Conservation (phyloP, 2,329 filamentous ascomycete genomes). For the Diaporthe eres region DNA sequence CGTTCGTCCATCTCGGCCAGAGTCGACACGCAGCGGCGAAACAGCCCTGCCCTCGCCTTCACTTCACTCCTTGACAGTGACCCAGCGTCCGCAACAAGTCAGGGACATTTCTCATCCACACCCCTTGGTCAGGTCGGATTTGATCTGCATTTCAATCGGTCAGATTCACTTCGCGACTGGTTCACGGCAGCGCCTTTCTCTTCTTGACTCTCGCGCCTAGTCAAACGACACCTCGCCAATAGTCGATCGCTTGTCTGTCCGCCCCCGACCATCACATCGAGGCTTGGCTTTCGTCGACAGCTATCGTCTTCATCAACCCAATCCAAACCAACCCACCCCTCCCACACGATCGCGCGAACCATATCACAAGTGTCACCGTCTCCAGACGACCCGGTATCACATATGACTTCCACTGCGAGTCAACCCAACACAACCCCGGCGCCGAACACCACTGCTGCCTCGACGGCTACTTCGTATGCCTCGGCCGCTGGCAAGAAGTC, state of each 20-base stretch:
- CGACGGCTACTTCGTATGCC: constrained; percentile 73
- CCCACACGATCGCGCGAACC: constrained; percentile 39
- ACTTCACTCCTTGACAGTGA: constrained; percentile 36
- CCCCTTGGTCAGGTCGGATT: constrained; percentile 16
- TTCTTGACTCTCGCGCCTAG: constrained; percentile 25
- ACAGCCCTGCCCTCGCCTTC: constrained; percentile 25
- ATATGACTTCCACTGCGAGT: constrained; percentile 74
- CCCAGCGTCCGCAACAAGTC: constrained; percentile 24
- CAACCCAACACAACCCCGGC: constrained; percentile 69
- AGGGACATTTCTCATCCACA: constrained; percentile 21
- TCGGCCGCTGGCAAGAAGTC: constrained; percentile 77
- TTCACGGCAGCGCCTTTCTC: constrained; percentile 33
- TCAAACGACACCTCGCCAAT: constrained; percentile 21
- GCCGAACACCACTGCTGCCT: constrained; percentile 69
- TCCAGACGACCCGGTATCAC: constrained; percentile 49
- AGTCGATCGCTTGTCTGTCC: constrained; percentile 1
- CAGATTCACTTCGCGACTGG: constrained; percentile 34
- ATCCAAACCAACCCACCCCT: background rate
- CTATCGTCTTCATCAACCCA: constrained; percentile 12
- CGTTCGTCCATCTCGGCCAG: constrained; percentile 21
- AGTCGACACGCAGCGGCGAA: constrained; percentile 27
- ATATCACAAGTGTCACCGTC: constrained; percentile 34
- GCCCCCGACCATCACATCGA: constrained; percentile 17
- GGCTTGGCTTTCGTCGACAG: constrained; percentile 24
- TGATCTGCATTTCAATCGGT: constrained; percentile 30